Evolutionary conservation across 164 flowering plant species (phyloP).

Genomic region (Vitis amurensis): DNA sequence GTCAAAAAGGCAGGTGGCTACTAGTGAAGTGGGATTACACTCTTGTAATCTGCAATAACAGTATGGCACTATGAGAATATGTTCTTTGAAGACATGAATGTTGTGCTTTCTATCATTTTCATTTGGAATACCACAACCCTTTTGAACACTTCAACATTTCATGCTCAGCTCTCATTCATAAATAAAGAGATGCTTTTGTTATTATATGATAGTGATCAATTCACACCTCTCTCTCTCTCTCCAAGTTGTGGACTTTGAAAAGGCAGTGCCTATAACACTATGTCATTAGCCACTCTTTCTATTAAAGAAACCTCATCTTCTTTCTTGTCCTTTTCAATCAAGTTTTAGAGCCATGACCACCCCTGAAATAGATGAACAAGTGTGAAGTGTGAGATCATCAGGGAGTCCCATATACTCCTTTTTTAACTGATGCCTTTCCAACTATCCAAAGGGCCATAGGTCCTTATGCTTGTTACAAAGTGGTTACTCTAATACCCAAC

Average conservation of each 20-base stretch:
- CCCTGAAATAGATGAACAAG: no score
- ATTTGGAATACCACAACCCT: background rate
- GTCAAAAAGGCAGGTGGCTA: background rate
- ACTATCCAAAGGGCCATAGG: no score
- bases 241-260: conserved; percentile 1
- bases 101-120: conserved; percentile 7
- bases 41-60: background rate
- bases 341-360: no score
- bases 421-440: no score
- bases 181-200: background rate
- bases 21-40: background rate
- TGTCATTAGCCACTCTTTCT: background rate
- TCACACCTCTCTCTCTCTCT: background rate
- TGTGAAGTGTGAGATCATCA: no score
- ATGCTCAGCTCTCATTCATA: background rate
- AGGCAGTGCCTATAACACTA: background rate
- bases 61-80: background rate
- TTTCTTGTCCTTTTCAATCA: no score
- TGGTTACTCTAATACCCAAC: no score
- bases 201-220: background rate
- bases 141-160: background rate
- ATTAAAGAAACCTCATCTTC: background rate
- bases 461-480: no score
- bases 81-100: conserved; percentile 1
- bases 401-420: no score